Conservation (phyloP, 257 asterid species). For the Solanum rostratum region DNA sequence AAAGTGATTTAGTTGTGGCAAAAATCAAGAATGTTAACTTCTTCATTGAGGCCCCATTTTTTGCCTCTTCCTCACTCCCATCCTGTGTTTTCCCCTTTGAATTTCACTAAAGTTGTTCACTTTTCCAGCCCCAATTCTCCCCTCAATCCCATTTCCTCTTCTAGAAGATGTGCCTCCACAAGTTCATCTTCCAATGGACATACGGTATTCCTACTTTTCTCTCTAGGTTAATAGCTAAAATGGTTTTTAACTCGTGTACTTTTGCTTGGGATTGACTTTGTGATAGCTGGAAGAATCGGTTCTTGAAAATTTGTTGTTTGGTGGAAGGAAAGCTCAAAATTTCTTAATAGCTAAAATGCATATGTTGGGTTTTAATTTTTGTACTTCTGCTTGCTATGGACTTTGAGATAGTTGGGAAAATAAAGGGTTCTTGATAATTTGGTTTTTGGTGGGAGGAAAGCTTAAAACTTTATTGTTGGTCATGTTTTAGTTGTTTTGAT, state of each 20-base stretch:
- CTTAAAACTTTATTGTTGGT: not conserved
- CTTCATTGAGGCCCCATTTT: constrained; percentile 17
- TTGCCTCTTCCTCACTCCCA: constrained; percentile 23
- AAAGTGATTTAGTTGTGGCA: not conserved
- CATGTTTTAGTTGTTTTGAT: not conserved
- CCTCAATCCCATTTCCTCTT: constrained; percentile 7
- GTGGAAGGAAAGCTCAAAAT: not conserved
- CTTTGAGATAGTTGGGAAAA: not conserved
- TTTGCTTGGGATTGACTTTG: not conserved
- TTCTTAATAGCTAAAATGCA: not conserved
- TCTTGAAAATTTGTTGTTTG: not conserved
- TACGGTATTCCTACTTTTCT: not conserved
- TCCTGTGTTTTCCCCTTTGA: constrained; percentile 13
- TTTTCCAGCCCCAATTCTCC: not conserved
- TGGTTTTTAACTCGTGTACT: not conserved
- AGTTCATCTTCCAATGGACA: constrained; percentile 9
- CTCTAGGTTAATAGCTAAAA: not conserved
- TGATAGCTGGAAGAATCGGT: not conserved
- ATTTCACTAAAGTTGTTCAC: not conserved
- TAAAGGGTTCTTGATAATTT: not conserved
- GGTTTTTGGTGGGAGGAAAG: not conserved
- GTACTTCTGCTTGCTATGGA: not conserved
- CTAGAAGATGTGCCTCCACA: constrained; percentile 17
- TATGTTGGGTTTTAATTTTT: not conserved
- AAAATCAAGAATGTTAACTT: constrained; percentile 21